Percentiles rank a stretch among this genome's conserved stretches.
phyloP scores from a whole-genome alignment of 139 green algal genomes.

The Coelastrella sp. region DNA sequence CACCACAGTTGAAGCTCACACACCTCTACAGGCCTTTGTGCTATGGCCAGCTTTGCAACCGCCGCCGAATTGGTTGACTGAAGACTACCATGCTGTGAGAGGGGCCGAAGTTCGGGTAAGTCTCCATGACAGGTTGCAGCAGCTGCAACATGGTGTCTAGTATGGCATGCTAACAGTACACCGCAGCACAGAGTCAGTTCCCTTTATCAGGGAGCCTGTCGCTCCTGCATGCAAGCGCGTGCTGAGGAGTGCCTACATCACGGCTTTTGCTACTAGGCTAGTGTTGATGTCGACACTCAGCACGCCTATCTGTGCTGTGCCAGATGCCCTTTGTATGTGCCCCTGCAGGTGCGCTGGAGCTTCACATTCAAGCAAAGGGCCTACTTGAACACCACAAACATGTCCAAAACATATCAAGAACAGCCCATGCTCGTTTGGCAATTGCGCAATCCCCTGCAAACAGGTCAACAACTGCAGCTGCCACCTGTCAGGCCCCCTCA shows the following conservation, averaged over 20 bases:
- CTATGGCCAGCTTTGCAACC: constrained; percentile 25
- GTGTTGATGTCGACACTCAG: neutral
- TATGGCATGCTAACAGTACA: too few relatives aligned
- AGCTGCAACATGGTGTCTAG: neutral
- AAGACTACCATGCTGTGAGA: neutral
- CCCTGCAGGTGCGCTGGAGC: constrained; percentile 12
- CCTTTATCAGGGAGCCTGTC: neutral
- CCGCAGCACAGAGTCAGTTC: neutral
- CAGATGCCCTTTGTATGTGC: neutral
- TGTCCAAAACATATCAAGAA: neutral
- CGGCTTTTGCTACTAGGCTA: neutral
- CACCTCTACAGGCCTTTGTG: neutral
- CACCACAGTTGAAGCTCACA: neutral
- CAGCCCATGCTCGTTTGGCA: neutral
- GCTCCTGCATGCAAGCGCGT: neutral
- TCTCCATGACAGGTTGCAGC: neutral
- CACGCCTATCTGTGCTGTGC: neutral
- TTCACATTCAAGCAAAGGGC: constrained; percentile 10
- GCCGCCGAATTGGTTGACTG: neutral
- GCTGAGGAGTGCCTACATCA: neutral
- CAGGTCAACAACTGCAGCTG: neutral
- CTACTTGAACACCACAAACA: constrained; percentile 23
- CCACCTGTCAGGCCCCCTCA: neutral
- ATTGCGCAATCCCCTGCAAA: neutral
- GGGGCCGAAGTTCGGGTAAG: constrained; percentile 12